phyloP scores from a whole-genome alignment of 192 early-diverging fungal genomes.

The Helicostylum pulchrum region DNA sequence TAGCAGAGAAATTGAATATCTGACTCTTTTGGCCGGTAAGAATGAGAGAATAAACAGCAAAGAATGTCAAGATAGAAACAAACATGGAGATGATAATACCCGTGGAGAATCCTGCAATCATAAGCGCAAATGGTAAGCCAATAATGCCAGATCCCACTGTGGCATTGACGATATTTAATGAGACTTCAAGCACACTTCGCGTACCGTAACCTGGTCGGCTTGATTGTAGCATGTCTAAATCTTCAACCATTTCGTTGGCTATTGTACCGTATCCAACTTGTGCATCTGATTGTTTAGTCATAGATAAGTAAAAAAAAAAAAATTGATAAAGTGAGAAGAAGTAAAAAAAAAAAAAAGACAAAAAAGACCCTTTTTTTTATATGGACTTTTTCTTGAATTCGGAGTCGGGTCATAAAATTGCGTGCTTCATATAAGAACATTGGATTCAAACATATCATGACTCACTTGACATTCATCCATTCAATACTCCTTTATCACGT shows the following conservation, averaged over 20 bases:
- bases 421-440: neutral
- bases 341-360: neutral
- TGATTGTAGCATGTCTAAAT: conserved; percentile 25
- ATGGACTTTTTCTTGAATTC: too few species aligned
- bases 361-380: neutral
- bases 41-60: conserved; percentile 54
- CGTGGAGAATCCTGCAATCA: conserved; percentile 56
- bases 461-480: neutral
- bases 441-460: conserved; percentile 4
- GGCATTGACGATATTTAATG: conserved; percentile 67
- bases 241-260: neutral
- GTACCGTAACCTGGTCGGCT: conserved; percentile 37
- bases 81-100: conserved; percentile 47
- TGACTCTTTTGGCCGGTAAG: conserved; percentile 46
- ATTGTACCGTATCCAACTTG: neutral
- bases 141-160: conserved; percentile 68
- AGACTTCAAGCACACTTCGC: conserved; percentile 33
- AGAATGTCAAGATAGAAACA: conserved; percentile 45
- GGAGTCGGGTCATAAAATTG: conserved; percentile 3
- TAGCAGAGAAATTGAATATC: conserved; percentile 50
- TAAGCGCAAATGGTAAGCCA: conserved; percentile 62
- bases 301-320: neutral
- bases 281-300: neutral
- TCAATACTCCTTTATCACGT: too few species aligned
- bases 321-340: neutral